Evolutionary conservation across 306 rosid species (phyloP), one percentile per base, ranked within the genome.

Genomic region (Quercus variabilis): DNA sequence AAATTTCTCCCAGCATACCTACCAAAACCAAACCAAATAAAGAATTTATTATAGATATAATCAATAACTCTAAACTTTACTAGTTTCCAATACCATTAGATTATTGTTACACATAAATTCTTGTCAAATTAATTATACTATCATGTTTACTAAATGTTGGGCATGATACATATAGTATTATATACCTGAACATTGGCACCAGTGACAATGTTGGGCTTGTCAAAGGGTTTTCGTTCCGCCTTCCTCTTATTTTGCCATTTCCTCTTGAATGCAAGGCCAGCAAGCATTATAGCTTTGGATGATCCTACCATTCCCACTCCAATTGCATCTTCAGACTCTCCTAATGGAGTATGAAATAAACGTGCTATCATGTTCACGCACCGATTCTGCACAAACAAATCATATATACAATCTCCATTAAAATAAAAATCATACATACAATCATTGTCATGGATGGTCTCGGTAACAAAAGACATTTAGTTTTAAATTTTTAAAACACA

Each of bases 1-100:
- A 76, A 92, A 88, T 63, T 92, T 92, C 89, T 91, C 87, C 97
- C 97, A 92, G 78, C 97, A 92, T 1, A 92, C 91, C 90, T 89
- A 30, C 4, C 15, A 69, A 20, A 59, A 12, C 17, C 18, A 49
- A 1, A 12, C 15, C 54, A 49, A 2, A 49, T 1, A 49, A 49
- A 3, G 54, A 49, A 49, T 49, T 49, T 49, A 49, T 49, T 10
- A 3, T 12, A 12, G 3, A 33, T 49, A 46, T 46, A 46, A 46
- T 46, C 54, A 1, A 46, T 49, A 12, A n/a, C n/a, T n/a, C n/a
- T n/a, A n/a, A n/a, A n/a, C n/a, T n/a, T n/a, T n/a, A n/a, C n/a
- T n/a, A n/a, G n/a, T n/a, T n/a, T n/a, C n/a, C n/a, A n/a, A n/a
- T n/a, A n/a, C 4, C 1, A 49, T 49, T 49, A 49, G 0, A 49